phyloP scores from a whole-genome alignment of 495 filamentous ascomycete species.

The Penicillium manginii region DNA sequence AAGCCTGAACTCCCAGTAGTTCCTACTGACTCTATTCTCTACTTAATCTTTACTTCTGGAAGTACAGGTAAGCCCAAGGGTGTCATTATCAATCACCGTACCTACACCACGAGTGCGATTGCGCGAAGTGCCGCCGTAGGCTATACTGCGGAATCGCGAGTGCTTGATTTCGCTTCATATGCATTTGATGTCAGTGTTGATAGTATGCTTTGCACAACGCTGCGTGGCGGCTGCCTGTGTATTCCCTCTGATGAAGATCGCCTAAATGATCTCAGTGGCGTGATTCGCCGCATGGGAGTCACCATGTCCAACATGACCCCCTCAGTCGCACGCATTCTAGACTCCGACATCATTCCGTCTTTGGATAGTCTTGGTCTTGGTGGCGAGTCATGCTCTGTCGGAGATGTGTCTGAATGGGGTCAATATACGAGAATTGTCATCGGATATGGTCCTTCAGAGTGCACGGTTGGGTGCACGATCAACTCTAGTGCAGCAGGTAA shows the following conservation, averaged over 20 bases:
- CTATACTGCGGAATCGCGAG: slow-evolving; percentile 42
- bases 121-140: slow-evolving; percentile 41
- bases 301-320: slow-evolving; percentile 56
- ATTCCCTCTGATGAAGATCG: slow-evolving; percentile 39
- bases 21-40: slow-evolving; percentile 38
- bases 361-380: slow-evolving; percentile 52
- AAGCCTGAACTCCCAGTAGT: slow-evolving; percentile 26
- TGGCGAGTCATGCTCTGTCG: slow-evolving; percentile 51
- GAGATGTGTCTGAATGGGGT: slow-evolving; percentile 25
- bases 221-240: slow-evolving; percentile 40
- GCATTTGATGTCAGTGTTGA: slow-evolving; percentile 58
- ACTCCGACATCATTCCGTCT: slow-evolving; percentile 46
- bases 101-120: slow-evolving; percentile 45
- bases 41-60: slow-evolving; percentile 57
- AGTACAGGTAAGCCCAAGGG: slow-evolving; percentile 59
- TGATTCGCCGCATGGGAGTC: slow-evolving; percentile 47
- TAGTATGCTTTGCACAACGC: slow-evolving; percentile 50
- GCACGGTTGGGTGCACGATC: slow-evolving; percentile 23
- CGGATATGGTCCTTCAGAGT: slow-evolving; percentile 44
- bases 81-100: slow-evolving; percentile 53
- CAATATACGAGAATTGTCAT: slow-evolving; percentile 46
- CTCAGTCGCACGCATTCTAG: slow-evolving; percentile 50
- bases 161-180: slow-evolving; percentile 63
- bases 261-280: slow-evolving; percentile 48
- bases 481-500: slow-evolving; percentile 7